Percentiles rank a stretch among this genome's conserved stretches.
phyloP scores from a whole-genome alignment of 352 stramenopile species.

The Phytophthora litchii region DNA sequence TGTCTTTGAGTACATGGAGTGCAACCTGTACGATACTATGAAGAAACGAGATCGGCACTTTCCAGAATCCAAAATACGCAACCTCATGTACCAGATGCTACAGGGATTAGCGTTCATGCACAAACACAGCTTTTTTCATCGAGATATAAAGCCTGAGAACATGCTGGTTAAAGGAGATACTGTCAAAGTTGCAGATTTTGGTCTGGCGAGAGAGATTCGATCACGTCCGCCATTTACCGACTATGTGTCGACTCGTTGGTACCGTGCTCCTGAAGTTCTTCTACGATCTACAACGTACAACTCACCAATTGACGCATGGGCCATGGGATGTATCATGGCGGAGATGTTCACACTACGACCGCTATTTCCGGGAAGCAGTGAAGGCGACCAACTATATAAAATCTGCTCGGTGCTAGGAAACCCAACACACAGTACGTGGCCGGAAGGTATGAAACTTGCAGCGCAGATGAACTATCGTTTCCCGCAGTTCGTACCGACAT shows the following conservation, averaged over 20 bases:
- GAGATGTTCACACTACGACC: conserved; percentile 96
- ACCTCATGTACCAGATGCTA: conserved; percentile 98
- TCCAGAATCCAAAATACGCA: conserved; percentile 95
- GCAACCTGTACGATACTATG: conserved; percentile 98
- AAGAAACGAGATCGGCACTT: conserved; percentile 91
- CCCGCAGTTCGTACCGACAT: conserved; percentile 93
- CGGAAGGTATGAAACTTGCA: conserved; percentile 95
- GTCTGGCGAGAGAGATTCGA: conserved; percentile 94
- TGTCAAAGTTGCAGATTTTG: conserved; percentile 99
- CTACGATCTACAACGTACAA: conserved; percentile 96
- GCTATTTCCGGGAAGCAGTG: conserved; percentile 97
- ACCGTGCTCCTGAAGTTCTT: conserved; percentile 97
- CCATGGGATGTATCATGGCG: conserved; percentile 97
- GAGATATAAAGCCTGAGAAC: conserved; percentile 99
- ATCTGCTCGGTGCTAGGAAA: conserved; percentile 96
- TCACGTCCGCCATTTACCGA: conserved; percentile 95
- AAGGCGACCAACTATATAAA: conserved; percentile 98
- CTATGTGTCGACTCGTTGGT: conserved; percentile 99
- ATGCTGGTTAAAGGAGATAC: conserved; percentile 95
- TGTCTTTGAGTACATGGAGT: conserved; percentile 99
- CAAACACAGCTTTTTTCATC: conserved; percentile 98
- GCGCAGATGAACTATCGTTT: conserved; percentile 97
- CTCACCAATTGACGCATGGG: conserved; percentile 97
- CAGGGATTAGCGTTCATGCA: conserved; percentile 98
- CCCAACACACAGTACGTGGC: conserved; percentile 91